These are phyloP conservation scores for Coemansia sp. DNA, from an alignment of 192 early-diverging fungal genomes.

Conservation along the genomic window DNA sequence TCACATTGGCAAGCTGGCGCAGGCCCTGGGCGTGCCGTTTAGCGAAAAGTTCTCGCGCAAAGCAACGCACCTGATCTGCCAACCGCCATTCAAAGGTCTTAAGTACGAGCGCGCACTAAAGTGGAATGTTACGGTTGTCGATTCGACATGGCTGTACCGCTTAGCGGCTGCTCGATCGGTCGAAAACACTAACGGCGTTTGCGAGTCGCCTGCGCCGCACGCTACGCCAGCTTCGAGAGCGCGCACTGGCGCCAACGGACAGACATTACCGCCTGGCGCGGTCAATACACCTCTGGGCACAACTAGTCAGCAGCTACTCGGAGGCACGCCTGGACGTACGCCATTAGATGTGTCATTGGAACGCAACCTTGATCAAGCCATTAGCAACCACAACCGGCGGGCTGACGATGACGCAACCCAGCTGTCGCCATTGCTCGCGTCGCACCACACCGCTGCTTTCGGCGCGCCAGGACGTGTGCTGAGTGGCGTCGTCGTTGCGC, in stretches of 20 bases:
- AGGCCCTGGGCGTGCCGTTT: constrained; percentile 43
- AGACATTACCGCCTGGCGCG: neutral
- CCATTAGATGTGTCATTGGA: constrained; percentile 44
- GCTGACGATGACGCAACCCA: constrained; percentile 27
- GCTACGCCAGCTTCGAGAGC: neutral
- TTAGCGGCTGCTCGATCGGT: constrained; percentile 5
- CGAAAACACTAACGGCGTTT: neutral
- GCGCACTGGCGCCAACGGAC: neutral
- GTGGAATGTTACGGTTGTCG: constrained; percentile 65
- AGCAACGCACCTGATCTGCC: constrained; percentile 70
- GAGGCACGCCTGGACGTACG: constrained; percentile 35
- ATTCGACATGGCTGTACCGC: constrained; percentile 53
- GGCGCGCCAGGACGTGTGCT: constrained; percentile 8
- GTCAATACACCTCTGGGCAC: constrained; percentile 10
- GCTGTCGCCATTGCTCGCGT: constrained; percentile 19
- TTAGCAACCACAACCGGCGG: constrained; percentile 18
- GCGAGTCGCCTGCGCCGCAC: neutral
- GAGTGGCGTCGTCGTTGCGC: constrained; percentile 25
- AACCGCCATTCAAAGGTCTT: constrained; percentile 55
- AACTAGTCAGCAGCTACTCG: neutral
- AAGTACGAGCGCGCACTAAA: constrained; percentile 73
- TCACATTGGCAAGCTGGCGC: constrained; percentile 51
- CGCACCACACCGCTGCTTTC: constrained; percentile 12
- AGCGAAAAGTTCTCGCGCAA: constrained; percentile 55
- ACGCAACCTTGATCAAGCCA: constrained; percentile 29